A percentile compares a stretch with the other conserved stretches of the same genome.
These are phyloP conservation scores for Pseudogymnoascus sp. DNA, from an alignment of 2,329 filamentous ascomycete genomes.

Conservation along the genomic window DNA sequence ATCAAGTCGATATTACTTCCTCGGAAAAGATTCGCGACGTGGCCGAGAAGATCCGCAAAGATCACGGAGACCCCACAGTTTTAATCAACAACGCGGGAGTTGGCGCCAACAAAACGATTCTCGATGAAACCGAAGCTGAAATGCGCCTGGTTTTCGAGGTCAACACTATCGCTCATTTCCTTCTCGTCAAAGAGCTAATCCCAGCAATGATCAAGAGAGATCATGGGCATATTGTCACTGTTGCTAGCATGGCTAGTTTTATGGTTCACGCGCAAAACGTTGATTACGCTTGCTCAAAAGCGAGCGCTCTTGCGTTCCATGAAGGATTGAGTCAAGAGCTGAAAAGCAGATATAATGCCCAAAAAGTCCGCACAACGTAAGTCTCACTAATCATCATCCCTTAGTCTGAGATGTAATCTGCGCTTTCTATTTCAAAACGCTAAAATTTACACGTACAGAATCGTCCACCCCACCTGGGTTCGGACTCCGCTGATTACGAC, in stretches of 20 bases:
- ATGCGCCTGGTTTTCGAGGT: constrained; percentile 45
- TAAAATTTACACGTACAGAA: constrained; percentile 1
- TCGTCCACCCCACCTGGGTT: constrained; percentile 12
- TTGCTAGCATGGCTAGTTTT: constrained; percentile 48
- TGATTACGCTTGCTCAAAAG: constrained; percentile 47
- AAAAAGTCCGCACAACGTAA: constrained; percentile 33
- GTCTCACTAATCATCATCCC: not conserved
- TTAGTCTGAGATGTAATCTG: not conserved
- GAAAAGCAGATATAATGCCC: constrained; percentile 31
- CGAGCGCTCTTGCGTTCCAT: constrained; percentile 46
- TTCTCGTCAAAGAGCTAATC: constrained; percentile 44
- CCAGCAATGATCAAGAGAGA: constrained; percentile 44
- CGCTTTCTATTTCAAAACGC: not conserved
- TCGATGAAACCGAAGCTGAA: constrained; percentile 37
- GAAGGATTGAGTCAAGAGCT: constrained; percentile 40
- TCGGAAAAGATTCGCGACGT: constrained; percentile 32
- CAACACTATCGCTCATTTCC: constrained; percentile 45
- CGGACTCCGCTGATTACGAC: constrained; percentile 8
- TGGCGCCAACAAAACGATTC: constrained; percentile 39
- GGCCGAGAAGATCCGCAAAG: constrained; percentile 36
- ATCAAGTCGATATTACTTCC: constrained; percentile 32
- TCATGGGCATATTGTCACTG: constrained; percentile 47
- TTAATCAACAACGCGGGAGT: constrained; percentile 37
- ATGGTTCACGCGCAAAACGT: constrained; percentile 41
- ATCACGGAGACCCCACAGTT: constrained; percentile 32